Conservation (phyloP, 176 grass and related monocot species). For the Rhynchospora breviuscula region DNA sequence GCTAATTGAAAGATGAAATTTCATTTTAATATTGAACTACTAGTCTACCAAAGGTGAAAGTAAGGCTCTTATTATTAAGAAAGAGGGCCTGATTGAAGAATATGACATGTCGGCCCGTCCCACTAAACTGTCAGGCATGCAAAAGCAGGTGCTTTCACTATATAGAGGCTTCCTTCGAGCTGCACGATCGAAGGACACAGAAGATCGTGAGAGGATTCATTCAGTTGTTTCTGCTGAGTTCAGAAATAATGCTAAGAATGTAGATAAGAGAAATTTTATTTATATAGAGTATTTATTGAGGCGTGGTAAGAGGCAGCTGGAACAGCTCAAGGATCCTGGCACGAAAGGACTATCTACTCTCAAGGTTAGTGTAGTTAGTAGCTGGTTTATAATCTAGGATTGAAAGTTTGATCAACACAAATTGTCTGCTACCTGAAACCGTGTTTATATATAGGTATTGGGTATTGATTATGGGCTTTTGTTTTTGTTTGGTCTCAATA, state of each 20-base stretch:
- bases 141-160: conserved; percentile 72
- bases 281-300: conserved; percentile 94
- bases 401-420: background rate
- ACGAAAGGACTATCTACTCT: conserved; percentile 60
- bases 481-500: background rate
- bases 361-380: conserved; percentile 36
- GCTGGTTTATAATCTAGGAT: background rate
- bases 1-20: background rate
- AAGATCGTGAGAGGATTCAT: conserved; percentile 54
- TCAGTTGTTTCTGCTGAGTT: conserved; percentile 66
- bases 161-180: conserved; percentile 79
- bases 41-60: background rate
- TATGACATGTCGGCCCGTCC: conserved; percentile 55
- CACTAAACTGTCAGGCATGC: conserved; percentile 63
- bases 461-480: background rate
- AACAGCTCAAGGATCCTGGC: conserved; percentile 85
- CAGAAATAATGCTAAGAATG: conserved; percentile 50
- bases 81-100: background rate
- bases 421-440: background rate
- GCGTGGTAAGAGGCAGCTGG: conserved; percentile 75
- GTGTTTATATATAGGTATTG: background rate
- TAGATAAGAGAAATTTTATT: conserved; percentile 79
- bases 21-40: background rate
- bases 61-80: background rate
- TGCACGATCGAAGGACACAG: conserved; percentile 43